phyloP scores from a whole-genome alignment of 2,329 filamentous ascomycete species.

The Pseudogymnoascus sp. region DNA sequence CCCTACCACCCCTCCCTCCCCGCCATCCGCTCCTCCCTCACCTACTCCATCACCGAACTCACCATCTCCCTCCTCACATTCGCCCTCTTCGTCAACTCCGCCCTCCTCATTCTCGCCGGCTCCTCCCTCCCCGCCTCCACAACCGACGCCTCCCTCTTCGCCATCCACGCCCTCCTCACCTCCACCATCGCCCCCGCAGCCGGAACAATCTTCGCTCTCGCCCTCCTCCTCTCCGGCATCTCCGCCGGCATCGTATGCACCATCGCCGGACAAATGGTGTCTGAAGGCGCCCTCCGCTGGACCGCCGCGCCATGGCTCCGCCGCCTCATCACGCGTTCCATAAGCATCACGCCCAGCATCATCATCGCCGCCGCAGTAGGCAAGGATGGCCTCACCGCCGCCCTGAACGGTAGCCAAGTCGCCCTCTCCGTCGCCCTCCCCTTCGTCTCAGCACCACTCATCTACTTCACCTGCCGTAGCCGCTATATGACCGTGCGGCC shows the following conservation, averaged over 20 bases:
- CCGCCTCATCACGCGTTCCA: constrained; percentile 66
- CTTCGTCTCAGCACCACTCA: constrained; percentile 73
- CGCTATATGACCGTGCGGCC: constrained; percentile 69
- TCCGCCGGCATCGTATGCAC: constrained; percentile 84
- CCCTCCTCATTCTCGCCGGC: constrained; percentile 76
- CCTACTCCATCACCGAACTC: constrained; percentile 65
- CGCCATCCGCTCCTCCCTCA: constrained; percentile 68
- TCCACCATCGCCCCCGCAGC: constrained; percentile 64
- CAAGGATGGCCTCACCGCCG: constrained; percentile 58
- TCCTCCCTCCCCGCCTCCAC: constrained; percentile 60
- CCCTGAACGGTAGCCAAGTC: constrained; percentile 71
- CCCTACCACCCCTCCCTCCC: constrained; percentile 64
- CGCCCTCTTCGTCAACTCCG: constrained; percentile 75
- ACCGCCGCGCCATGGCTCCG: constrained; percentile 69
- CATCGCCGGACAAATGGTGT: constrained; percentile 83
- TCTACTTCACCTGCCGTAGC: constrained; percentile 75
- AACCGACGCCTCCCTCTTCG: constrained; percentile 68
- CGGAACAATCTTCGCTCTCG: constrained; percentile 77
- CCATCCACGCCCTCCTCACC: constrained; percentile 68
- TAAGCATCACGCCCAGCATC: constrained; percentile 76
- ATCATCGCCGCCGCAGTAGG: constrained; percentile 77
- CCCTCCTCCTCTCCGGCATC: constrained; percentile 70
- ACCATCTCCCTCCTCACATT: constrained; percentile 71
- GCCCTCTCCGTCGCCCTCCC: constrained; percentile 71
- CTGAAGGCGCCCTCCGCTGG: constrained; percentile 75